Base-by-base conservation (phyloP, 73 alveolate species). In the Paramecium biaurelia region DNA sequence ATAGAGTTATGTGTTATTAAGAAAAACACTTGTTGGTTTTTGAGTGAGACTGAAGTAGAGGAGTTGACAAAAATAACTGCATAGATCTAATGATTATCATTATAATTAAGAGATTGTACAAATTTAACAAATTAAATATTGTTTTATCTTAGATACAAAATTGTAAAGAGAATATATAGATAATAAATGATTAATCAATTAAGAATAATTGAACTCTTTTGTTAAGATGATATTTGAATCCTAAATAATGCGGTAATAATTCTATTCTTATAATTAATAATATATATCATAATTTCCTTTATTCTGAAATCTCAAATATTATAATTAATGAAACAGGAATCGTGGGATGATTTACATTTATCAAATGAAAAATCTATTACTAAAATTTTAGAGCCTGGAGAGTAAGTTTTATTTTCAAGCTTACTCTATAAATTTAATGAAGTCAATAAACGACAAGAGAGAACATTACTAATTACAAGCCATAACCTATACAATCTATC, bases 1-100 rank as follows among this genome's bases (percentile, higher is more conserved):
- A 97, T 98, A 85, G 99, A 98, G 92, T 96, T 98, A 38, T 98
- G 98, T 57, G 94, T 98, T 1, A 94, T 97, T 96, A 95, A 92
- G 85, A 56, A n/a, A 23, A 93, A 85, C 21, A 92, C 70, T 30
- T 41, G 70, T 20, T 30, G 76, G 56, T 79, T 79, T 23, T 45
- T 79, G 23, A 79, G 34, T 79, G 90, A 79, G 15, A n/a, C 90
- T 11, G 90, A 79, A 47, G 56, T 79, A 6, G 90, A 79, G 12
- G 90, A 43, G 2, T 34, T 79, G 20, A 79, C 90, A 5, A 79
- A 79, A 42, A 63, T 63, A 43, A n/a, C 53, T 7, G 84, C 84
- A 24, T 63, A 63, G 21, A 63, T 63, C 18, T 63, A 32, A 63
- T 63, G 41, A 63, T 30, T 53, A 53, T 53, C 18, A 53, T 53